Evolutionary conservation across 176 grass and related monocot species (phyloP), one percentile per base, ranked within the genome.

Genomic region (Phyllostachys edulis): DNA sequence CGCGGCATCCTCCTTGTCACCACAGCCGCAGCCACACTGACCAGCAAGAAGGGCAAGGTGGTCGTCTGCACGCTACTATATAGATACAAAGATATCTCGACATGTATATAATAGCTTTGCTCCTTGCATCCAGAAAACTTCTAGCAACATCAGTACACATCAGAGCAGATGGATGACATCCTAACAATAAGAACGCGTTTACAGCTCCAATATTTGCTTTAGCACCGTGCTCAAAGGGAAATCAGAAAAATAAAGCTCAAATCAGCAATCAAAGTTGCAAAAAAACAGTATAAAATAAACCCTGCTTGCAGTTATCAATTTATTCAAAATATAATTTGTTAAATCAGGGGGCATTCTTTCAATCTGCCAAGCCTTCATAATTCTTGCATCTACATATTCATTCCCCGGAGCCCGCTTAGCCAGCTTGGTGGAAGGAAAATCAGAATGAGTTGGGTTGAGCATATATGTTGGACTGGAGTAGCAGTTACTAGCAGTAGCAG

Each of bases 311-410:
- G 20, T 9, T 0, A 57, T 54, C 2, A n/a, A 57, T 8, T n/a
- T 6, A 40, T 5, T 67, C 7, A 1, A 17, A 9, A 67, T 21
- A 40, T 9, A 70, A 51, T 29, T 10, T 34, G 3, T 34, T 27
- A 12, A 24, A 10, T 11, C 2, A 20, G 54, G 54, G 18, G 36
- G 1, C 70, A 29, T 40, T 75, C n/a, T 42, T 63, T 34, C 29
- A 0, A 69, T 47, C 49, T 67, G n/a, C n/a, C 45, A 67, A 39
- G 61, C 38, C 63, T 85, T 85, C 73, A 85, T 77, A 68, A 26
- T 21, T 55, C 12, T 26, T 46, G 62, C 45, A 6, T 85, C 61
- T 46, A 51, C 63, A 78, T 66, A 49, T 70, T 56, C 56, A 1
- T 12, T 60, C n/a, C 9, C 54, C n/a, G 56, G 21, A 60, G 21